Base-by-base conservation (phyloP, 2,329 filamentous ascomycete species). In the Colletotrichum lindemuthianum region DNA sequence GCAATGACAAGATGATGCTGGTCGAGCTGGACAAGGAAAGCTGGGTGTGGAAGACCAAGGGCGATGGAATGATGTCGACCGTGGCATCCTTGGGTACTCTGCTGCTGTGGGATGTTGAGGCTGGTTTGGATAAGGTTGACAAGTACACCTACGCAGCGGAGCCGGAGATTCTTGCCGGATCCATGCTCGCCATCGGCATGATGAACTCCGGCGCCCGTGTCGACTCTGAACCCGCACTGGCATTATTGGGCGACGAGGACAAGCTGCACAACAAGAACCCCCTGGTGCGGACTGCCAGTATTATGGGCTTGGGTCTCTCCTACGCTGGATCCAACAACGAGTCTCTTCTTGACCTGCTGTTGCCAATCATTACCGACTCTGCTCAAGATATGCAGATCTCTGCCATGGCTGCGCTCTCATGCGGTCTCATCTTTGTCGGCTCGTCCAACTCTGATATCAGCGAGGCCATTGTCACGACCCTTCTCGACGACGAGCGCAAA, bases 1-100 rank as follows among this genome's bases (percentile, higher is more conserved):
- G 93, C 47, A 92, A 94, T 63, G 96, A 99, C 78, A 98, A 97
- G 84, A 91, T 99, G 88, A 97, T 99, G 95, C 83, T 98, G 63
- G 90, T 93, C 45, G 91, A 96, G 16, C 90, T 92, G 64, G 90
- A 93, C 68, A 96, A 97, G 81, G 90, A 91, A 71, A 92, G 91
- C 68, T 99, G 96, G 95, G 92, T 99, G 5, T 99, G 93, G 93
- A 99, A 98, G 83, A 98, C 96, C 16, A 99, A 99, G 80, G 93
- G 96, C 45, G 94, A 97, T 73, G 96, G 96, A 68, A 97, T 97
- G 93, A 86, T 97, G 79, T 98, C 96, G 1, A 97, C 95, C 0
- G 92, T 96, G 43, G 96, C 96, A 5, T 98, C 96, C 0, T 81
- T 97, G 70, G 96, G 96, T 73, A 95, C 96, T 72, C 84, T 99